phyloP scores from a whole-genome alignment of 257 asterid species.

The Gardenia jasminoides region DNA sequence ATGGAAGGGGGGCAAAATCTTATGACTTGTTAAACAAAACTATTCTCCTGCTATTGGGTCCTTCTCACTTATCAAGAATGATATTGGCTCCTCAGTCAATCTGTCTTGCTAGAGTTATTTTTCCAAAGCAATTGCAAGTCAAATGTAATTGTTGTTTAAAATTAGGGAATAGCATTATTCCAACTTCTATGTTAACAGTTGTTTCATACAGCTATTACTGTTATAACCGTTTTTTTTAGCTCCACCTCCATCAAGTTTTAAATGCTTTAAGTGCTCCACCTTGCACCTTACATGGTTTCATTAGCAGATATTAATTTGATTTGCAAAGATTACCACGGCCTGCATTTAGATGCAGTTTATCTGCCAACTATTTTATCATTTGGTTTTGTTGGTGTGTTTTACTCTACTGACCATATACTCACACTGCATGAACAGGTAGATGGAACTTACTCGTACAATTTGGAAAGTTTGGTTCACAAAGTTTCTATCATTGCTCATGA shows the following conservation, averaged over 20 bases:
- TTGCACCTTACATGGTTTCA: no score
- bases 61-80: not conserved
- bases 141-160: not conserved
- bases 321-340: not conserved
- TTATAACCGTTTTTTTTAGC: not conserved
- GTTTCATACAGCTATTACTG: not conserved
- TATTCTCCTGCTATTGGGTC: not conserved
- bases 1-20: not conserved
- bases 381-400: not conserved
- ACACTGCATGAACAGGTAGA: slow-evolving; percentile 56
- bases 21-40: not conserved
- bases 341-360: not conserved
- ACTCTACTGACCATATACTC: slow-evolving; percentile 11
- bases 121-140: not conserved
- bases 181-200: not conserved
- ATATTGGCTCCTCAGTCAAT: no score
- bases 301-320: not conserved
- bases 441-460: slow-evolving; percentile 69
- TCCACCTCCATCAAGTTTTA: not conserved
- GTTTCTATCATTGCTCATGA: slow-evolving; percentile 64
- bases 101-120: not conserved
- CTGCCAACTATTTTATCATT: not conserved
- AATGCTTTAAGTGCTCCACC: not conserved
- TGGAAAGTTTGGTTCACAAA: slow-evolving; percentile 65
- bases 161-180: not conserved